Percentiles rank a stretch among this genome's conserved stretches.
phyloP scores from a whole-genome alignment of 106 monocot species.

The Narthecium ossifragum region DNA sequence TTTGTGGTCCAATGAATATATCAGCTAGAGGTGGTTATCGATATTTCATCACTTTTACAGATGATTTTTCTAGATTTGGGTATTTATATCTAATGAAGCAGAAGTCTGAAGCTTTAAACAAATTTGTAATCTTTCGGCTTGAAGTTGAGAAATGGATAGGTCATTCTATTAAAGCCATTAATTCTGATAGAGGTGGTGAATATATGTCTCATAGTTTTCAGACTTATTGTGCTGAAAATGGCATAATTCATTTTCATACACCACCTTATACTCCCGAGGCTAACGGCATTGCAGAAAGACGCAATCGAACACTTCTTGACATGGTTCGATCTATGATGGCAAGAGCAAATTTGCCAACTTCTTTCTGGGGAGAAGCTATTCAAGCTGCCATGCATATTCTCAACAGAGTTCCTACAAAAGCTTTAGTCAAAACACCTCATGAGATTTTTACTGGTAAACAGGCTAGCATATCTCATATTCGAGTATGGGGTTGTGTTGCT shows the following conservation, averaged over 20 bases:
- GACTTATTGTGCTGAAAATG: neutral
- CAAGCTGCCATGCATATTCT: neutral
- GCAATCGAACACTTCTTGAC: neutral
- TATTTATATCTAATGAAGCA: neutral
- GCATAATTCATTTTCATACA: neutral
- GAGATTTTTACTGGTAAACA: neutral
- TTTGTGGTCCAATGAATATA: neutral
- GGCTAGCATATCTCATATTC: neutral
- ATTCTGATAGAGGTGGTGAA: neutral
- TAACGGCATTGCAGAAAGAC: neutral
- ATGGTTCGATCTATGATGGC: neutral
- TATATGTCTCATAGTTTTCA: neutral
- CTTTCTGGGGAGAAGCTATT: neutral
- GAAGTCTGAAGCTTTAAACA: neutral
- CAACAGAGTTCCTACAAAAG: neutral
- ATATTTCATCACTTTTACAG: neutral
- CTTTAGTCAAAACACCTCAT: neutral
- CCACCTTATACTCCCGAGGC: neutral
- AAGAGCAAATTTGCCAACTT: neutral
- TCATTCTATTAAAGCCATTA: neutral
- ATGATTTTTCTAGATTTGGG: neutral
- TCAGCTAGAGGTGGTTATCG: neutral
- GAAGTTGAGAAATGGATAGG: neutral
- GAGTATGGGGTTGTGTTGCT: neutral
- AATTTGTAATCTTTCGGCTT: neutral